Evolutionary conservation across 2,329 filamentous ascomycete species (phyloP).

Genomic region (Blumeriella jaapii): DNA sequence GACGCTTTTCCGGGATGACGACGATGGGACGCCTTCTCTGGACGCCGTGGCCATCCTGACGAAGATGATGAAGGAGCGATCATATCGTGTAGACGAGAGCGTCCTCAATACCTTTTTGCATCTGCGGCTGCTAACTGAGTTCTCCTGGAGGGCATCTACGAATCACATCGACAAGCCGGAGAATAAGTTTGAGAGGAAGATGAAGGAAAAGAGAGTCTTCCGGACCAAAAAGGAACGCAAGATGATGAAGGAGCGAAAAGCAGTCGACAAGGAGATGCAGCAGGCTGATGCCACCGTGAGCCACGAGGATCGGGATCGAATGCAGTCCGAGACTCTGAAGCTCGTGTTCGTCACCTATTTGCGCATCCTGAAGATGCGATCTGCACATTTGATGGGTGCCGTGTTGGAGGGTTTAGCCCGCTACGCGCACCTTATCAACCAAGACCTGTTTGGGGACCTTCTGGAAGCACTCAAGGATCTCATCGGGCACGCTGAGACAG

Average conservation of each 20-base stretch:
- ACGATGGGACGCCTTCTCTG: conserved; percentile 78
- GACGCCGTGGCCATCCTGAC: conserved; percentile 76
- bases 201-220: conserved; percentile 70
- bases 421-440: conserved; percentile 94
- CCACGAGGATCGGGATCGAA: conserved; percentile 84
- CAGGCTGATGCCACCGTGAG: conserved; percentile 83
- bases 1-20: conserved; percentile 72
- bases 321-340: conserved; percentile 93
- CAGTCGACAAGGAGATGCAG: conserved; percentile 83
- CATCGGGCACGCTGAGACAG: conserved; percentile 60
- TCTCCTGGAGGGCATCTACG: conserved; percentile 70
- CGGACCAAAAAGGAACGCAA: conserved; percentile 84
- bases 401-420: conserved; percentile 89
- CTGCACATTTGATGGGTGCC: conserved; percentile 84
- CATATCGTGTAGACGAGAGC: conserved; percentile 73
- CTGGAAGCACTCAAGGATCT: conserved; percentile 91
- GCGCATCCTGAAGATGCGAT: conserved; percentile 75
- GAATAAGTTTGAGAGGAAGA: conserved; percentile 39
- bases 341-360: conserved; percentile 94
- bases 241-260: conserved; percentile 71
- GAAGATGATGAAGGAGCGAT: conserved; percentile 88
- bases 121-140: conserved; percentile 78
- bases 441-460: conserved; percentile 96
- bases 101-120: conserved; percentile 87
- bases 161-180: conserved; percentile 54